These are phyloP conservation scores for Populus hybrid DNA, from an alignment of 441 rosid genomes.

Conservation along the genomic window DNA sequence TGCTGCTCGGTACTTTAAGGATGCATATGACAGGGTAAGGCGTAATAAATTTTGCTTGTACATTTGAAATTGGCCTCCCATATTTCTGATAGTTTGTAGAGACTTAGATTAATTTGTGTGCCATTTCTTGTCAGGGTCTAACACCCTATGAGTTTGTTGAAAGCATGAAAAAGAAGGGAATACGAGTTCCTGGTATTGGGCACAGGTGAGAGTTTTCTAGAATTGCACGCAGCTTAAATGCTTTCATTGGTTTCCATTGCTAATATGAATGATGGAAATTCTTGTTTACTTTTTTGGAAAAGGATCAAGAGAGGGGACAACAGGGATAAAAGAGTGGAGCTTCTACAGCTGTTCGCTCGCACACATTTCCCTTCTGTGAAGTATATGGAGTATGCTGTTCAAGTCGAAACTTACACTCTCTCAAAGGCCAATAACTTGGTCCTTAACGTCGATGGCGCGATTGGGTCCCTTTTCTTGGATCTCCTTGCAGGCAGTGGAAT, in stretches of 20 bases:
- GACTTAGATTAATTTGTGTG: slow-evolving; percentile 13
- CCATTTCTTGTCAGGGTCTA: slow-evolving; percentile 48
- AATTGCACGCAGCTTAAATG: slow-evolving; percentile 3
- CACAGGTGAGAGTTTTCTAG: slow-evolving; percentile 56
- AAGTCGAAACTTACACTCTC: slow-evolving; percentile 89
- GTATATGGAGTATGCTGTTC: slow-evolving; percentile 93
- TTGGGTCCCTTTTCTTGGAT: slow-evolving; percentile 94
- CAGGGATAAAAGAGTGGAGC: slow-evolving; percentile 93
- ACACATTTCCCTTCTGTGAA: slow-evolving; percentile 88
- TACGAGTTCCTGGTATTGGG: slow-evolving; percentile 97
- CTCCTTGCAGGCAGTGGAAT: slow-evolving; percentile 92
- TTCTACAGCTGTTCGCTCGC: slow-evolving; percentile 78
- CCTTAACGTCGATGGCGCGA: slow-evolving; percentile 87
- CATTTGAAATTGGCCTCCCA: background rate
- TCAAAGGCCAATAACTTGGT: slow-evolving; percentile 87
- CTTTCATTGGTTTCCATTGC: slow-evolving; percentile 6
- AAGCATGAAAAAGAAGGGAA: slow-evolving; percentile 95
- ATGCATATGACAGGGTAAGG: slow-evolving; percentile 85
- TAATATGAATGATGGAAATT: slow-evolving; percentile 9
- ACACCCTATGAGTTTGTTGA: slow-evolving; percentile 93
- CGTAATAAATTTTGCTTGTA: background rate
- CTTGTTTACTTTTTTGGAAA: slow-evolving; percentile 9
- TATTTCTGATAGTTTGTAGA: slow-evolving; percentile 5
- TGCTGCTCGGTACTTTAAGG: slow-evolving; percentile 96
- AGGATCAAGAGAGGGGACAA: slow-evolving; percentile 98